Evolutionary conservation across 1,284 basidiomycete species (phyloP).

Genomic region (Coniferiporia weirii): DNA sequence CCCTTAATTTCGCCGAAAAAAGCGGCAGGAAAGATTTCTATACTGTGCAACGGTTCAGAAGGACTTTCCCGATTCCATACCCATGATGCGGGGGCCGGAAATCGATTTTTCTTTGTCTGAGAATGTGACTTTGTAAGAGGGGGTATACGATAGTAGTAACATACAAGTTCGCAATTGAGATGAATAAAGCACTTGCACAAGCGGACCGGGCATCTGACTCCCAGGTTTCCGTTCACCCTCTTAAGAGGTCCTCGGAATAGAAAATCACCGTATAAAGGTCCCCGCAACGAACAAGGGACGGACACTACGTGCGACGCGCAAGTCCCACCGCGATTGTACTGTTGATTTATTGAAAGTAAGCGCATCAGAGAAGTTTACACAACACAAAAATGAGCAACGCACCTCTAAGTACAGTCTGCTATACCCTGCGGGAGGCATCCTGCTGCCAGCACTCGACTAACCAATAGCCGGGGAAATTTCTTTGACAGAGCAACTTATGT

Average conservation of each 20-base stretch:
- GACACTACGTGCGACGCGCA: constrained; percentile 78
- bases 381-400: neutral
- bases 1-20: no score
- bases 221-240: constrained; percentile 91
- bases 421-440: constrained; percentile 81
- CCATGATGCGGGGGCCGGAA: no score
- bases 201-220: no score
- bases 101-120: no score
- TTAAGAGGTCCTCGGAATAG: constrained; percentile 76
- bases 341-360: no score
- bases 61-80: no score
- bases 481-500: constrained; percentile 82
- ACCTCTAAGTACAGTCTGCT: constrained; percentile 93
- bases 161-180: no score
- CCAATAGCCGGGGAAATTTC: constrained; percentile 85
- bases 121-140: no score
- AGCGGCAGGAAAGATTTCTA: no score
- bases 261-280: neutral
- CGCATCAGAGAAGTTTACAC: neutral
- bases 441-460: constrained; percentile 62
- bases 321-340: constrained; percentile 85
- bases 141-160: no score
- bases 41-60: no score
- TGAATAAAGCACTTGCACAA: no score
- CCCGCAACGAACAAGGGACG: constrained; percentile 2